Evolutionary conservation across 441 rosid species (phyloP).

Genomic region (Breynia disticha): DNA sequence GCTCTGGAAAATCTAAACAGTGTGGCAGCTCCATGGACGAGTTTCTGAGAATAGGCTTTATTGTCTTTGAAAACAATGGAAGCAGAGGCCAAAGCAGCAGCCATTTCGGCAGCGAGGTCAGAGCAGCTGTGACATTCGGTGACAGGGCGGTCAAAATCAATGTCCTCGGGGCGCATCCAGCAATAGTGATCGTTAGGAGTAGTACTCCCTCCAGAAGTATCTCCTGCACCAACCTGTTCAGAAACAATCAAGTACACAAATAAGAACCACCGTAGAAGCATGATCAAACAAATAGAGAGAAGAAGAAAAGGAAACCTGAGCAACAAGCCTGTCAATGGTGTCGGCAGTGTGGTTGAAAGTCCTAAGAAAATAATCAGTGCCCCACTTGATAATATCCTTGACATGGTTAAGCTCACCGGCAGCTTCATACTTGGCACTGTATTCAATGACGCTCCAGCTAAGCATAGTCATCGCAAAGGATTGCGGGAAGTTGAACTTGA

Average conservation of each 20-base stretch:
- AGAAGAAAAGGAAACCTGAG: slow-evolving; percentile 40
- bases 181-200: slow-evolving; percentile 72
- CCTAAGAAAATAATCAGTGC: slow-evolving; percentile 63
- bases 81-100: slow-evolving; percentile 87
- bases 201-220: slow-evolving; percentile 61
- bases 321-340: slow-evolving; percentile 36
- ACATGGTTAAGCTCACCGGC: slow-evolving; percentile 78
- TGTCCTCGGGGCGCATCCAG: slow-evolving; percentile 99
- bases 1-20: slow-evolving; percentile 54
- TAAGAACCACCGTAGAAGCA: background rate
- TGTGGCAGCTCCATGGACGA: slow-evolving; percentile 70
- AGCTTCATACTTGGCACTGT: slow-evolving; percentile 78
- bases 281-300: background rate
- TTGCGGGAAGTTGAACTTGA: slow-evolving; percentile 72
- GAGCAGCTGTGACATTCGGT: slow-evolving; percentile 44
- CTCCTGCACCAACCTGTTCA: slow-evolving; percentile 62
- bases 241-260: background rate
- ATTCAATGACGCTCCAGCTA: slow-evolving; percentile 99
- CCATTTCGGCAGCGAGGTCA: slow-evolving; percentile 90
- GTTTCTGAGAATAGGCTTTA: slow-evolving; percentile 65
- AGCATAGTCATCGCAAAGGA: slow-evolving; percentile 85
- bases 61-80: slow-evolving; percentile 90
- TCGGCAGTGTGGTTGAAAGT: slow-evolving; percentile 66
- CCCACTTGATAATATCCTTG: slow-evolving; percentile 70
- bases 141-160: slow-evolving; percentile 51